phyloP scores from a whole-genome alignment of 2,329 filamentous ascomycete species.

The Chrysoporthe deuterocubensis region DNA sequence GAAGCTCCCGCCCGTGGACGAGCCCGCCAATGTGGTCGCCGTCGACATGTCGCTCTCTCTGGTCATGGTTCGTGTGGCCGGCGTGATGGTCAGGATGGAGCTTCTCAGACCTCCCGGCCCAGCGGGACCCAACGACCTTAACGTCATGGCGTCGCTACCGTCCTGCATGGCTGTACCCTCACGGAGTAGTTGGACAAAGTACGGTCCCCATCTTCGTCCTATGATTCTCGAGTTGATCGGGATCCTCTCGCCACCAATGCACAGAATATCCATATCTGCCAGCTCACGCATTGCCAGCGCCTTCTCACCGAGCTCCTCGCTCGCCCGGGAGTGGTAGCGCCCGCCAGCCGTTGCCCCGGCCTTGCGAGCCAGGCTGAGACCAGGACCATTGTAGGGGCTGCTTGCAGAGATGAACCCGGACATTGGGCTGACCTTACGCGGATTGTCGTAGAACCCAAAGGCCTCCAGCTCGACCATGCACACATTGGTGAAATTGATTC shows the following conservation, averaged over 20 bases:
- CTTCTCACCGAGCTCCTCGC: slow-evolving; percentile 83
- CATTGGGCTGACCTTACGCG: slow-evolving; percentile 75
- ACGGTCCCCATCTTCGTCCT: slow-evolving; percentile 88
- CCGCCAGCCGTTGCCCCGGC: slow-evolving; percentile 73
- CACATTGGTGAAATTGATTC: slow-evolving; percentile 96
- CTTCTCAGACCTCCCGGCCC: slow-evolving; percentile 66
- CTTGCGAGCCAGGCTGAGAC: slow-evolving; percentile 61
- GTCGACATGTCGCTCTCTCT: slow-evolving; percentile 47
- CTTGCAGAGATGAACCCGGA: slow-evolving; percentile 87
- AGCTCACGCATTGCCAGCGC: slow-evolving; percentile 82
- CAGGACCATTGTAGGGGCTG: slow-evolving; percentile 64
- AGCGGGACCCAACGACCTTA: slow-evolving; percentile 62
- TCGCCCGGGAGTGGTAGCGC: slow-evolving; percentile 73
- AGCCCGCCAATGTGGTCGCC: slow-evolving; percentile 37
- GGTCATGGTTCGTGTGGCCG: slow-evolving; percentile 41
- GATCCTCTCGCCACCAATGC: slow-evolving; percentile 87
- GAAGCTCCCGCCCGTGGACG: slow-evolving; percentile 37
- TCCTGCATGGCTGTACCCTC: slow-evolving; percentile 77
- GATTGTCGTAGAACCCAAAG: slow-evolving; percentile 97
- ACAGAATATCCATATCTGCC: slow-evolving; percentile 95
- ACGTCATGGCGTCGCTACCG: slow-evolving; percentile 74
- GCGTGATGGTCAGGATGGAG: slow-evolving; percentile 83
- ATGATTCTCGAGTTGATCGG: slow-evolving; percentile 92
- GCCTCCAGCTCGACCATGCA: slow-evolving; percentile 97
- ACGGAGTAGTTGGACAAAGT: slow-evolving; percentile 88